Base-by-base conservation (phyloP, 352 stramenopile genomes). In the Globisporangium splendens region DNA sequence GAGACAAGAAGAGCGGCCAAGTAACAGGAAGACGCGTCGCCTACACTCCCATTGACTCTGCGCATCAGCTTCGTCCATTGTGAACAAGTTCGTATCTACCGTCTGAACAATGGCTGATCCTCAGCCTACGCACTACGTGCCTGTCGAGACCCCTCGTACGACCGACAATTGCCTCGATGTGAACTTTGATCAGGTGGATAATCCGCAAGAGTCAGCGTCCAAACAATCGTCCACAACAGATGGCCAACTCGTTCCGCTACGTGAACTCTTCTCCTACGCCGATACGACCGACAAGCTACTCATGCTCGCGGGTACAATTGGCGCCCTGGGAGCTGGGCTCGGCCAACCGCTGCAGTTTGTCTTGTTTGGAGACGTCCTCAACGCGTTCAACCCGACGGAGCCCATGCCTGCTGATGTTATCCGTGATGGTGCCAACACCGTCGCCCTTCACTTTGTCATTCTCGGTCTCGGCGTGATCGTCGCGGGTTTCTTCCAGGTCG, bases 331-430 rank as follows among this genome's bases (percentile, higher is more conserved):
- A 1, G 64, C 70, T 3, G 83, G 83, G 3, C 20, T 85, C 41
- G 66, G 69, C 20, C 75, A 89, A 53, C 83, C 81, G 7, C 63
- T 91, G 14, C 79, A 90, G 61, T 84, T 89, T 48, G 62, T 91
- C 28, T 69, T 93, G 31, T 76, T 93, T 56, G 80, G 80, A 8
- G 77, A 90, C 57, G 69, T 87, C 28, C 62, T 91, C 46, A 88
- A 91, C 63, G 69, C 79, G 10, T 89, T 91, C 50, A 89, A 89
- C 52, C 79, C 83, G 10, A 39, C 47, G 7, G 56, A 62, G 17
- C 24, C 47, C 11, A 31, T 31, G 24, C 24, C 24, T 2, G 5
- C 24, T 31, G 24, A 31, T 31, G 24, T 31, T 31, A 5, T 31
- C 44, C n/a, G 31, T 51, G 24, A 48, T 71, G 21, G 51, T n/a